Evolutionary conservation across 2,329 filamentous ascomycete genomes (phyloP).

Genomic region (Paracorniculantispora psalliotae): DNA sequence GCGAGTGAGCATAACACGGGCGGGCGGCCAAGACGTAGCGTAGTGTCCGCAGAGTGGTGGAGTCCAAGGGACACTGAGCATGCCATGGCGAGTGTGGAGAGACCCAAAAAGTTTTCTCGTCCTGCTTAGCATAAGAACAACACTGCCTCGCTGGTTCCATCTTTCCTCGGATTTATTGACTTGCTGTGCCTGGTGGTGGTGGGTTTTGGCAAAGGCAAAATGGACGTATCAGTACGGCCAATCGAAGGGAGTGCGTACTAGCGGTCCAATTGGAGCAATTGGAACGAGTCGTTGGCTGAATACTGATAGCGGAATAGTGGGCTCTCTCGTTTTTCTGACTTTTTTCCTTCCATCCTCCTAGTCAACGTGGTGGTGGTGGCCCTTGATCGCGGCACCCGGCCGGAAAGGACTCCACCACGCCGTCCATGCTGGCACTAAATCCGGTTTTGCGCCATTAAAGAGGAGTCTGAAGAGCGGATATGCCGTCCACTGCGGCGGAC

Average conservation of each 20-base stretch:
- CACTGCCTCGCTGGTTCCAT: conserved; percentile 1
- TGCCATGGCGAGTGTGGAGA: background rate
- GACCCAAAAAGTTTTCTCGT: background rate
- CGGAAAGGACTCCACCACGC: conserved; percentile 10
- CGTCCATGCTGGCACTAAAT: conserved; percentile 1
- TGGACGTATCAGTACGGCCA: background rate
- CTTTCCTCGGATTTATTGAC: background rate
- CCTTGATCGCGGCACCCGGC: conserved; percentile 10
- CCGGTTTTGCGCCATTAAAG: background rate
- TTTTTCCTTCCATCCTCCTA: background rate
- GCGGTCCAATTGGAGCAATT: background rate
- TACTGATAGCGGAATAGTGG: conserved; percentile 9
- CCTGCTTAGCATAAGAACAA: background rate
- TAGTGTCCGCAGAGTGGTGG: conserved; percentile 3
- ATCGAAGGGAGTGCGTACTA: background rate
- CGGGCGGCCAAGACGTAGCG: background rate
- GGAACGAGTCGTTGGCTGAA: background rate
- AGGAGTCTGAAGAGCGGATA: conserved; percentile 9
- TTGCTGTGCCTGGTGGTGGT: background rate
- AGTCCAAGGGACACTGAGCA: background rate
- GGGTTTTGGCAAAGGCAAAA: background rate
- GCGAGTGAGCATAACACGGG: background rate
- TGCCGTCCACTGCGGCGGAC: background rate
- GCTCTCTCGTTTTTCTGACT: background rate
- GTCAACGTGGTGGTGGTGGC: conserved; percentile 1